Base-by-base conservation (phyloP, 139 green algal species). In the Mesotaenium endlicherianum region DNA sequence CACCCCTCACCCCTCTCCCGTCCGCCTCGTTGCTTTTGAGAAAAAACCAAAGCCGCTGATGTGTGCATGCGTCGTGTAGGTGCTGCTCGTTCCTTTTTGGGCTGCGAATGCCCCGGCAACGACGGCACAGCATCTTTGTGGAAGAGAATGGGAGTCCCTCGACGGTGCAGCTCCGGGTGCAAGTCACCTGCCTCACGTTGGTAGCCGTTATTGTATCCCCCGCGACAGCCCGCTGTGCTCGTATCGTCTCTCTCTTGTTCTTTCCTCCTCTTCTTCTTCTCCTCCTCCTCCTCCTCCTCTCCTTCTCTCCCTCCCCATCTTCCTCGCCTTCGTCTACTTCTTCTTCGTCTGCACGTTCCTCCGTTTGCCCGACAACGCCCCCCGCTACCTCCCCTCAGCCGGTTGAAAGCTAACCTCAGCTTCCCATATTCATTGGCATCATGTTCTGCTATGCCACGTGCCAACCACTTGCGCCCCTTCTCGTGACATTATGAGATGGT, bases 331-430 rank as follows among this genome's bases (percentile, higher is more conserved):
- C 20, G 3, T 4, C 20, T 41, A n/a, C 2, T 26, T 42, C 1
- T 84, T 71, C 77, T 83, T 82, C n/a, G n/a, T n/a, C n/a, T n/a
- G 49, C 49, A 59, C n/a, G n/a, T 59, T 59, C 16, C 49, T 16
- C 14, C 16, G 49, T 16, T 59, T 14, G n/a, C n/a, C n/a, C n/a
- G n/a, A n/a, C n/a, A n/a, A n/a, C n/a, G n/a, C n/a, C n/a, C n/a
- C n/a, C n/a, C n/a, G n/a, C n/a, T n/a, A n/a, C n/a, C n/a, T n/a
- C n/a, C n/a, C n/a, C n/a, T n/a, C n/a, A n/a, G n/a, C n/a, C n/a
- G n/a, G n/a, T n/a, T n/a, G n/a, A n/a, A n/a, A n/a, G n/a, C n/a
- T n/a, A n/a, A n/a, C n/a, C n/a, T n/a, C n/a, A n/a, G n/a, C n/a
- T n/a, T n/a, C n/a, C n/a, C n/a, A n/a, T n/a, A n/a, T n/a, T n/a